A percentile compares a stretch with the other conserved stretches of the same genome.
Evolutionary conservation across 306 rosid species (phyloP).

Genomic region (Phaseolus lunatus): DNA sequence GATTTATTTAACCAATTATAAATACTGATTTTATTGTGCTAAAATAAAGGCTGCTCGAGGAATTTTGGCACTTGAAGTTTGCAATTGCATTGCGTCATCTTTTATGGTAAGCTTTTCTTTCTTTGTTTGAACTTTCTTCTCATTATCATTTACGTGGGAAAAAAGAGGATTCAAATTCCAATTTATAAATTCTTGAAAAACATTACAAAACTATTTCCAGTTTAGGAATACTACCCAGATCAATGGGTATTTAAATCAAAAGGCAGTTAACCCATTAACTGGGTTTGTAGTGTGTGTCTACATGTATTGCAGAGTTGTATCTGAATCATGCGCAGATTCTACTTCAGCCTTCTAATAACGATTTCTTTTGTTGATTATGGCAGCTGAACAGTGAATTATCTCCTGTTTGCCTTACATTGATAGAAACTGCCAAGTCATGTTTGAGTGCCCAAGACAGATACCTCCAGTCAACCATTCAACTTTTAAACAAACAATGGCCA

Average conservation of each 20-base stretch:
- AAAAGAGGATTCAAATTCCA: not conserved
- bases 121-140: constrained; percentile 29
- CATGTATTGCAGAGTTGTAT: not conserved
- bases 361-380: constrained; percentile 41
- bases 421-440: constrained; percentile 78
- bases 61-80: constrained; percentile 92
- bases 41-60: constrained; percentile 76
- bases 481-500: constrained; percentile 51
- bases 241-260: constrained; percentile 12
- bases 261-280: not conserved
- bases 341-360: constrained; percentile 24
- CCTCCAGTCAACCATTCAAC: constrained; percentile 66
- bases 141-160: not conserved
- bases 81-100: constrained; percentile 82
- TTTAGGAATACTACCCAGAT: constrained; percentile 4
- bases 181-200: constrained; percentile 19
- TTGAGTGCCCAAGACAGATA: constrained; percentile 61
- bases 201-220: constrained; percentile 1
- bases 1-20: constrained; percentile 33
- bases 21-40: constrained; percentile 48
- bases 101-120: constrained; percentile 58
- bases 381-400: constrained; percentile 63
- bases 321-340: constrained; percentile 10
- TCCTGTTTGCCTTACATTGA: constrained; percentile 63
- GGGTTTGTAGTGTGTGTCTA: not conserved